These are phyloP conservation scores for Lachancea fermentati DNA, from an alignment of 805 yeast genomes.

Conservation along the genomic window DNA sequence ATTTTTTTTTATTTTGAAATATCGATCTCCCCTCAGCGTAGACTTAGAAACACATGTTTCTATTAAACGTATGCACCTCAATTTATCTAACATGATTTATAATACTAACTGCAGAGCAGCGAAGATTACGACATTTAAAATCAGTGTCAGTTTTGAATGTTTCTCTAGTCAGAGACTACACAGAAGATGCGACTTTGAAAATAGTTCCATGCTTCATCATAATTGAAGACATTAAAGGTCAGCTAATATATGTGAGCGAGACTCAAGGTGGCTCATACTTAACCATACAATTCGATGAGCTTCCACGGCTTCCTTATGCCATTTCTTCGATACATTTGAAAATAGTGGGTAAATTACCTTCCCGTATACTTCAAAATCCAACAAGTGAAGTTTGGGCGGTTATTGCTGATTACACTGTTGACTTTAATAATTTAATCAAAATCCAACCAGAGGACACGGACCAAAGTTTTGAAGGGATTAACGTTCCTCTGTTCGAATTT, in stretches of 20 bases:
- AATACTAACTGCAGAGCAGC: conserved; percentile 2
- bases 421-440: conserved; percentile 16
- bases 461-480: conserved; percentile 10
- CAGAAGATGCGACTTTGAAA: background rate
- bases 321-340: conserved; percentile 15
- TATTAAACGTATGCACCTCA: background rate
- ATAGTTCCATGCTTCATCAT: conserved; percentile 20
- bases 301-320: conserved; percentile 16
- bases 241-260: conserved; percentile 25
- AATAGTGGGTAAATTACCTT: conserved; percentile 20
- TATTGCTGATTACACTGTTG: conserved; percentile 11
- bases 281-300: conserved; percentile 23
- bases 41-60: too few species aligned
- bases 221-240: conserved; percentile 18
- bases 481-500: conserved; percentile 23
- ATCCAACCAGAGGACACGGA: conserved; percentile 10
- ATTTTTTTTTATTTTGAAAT: too few species aligned
- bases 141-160: conserved; percentile 21
- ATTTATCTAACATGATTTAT: too few species aligned
- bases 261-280: conserved; percentile 16
- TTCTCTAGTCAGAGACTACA: conserved; percentile 7
- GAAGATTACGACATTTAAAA: conserved; percentile 26
- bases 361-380: conserved; percentile 3
- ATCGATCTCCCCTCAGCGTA: too few species aligned
- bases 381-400: conserved; percentile 14